These are phyloP conservation scores for Clitocybe nebularis DNA, from an alignment of 1,284 basidiomycete genomes.

Conservation along the genomic window DNA sequence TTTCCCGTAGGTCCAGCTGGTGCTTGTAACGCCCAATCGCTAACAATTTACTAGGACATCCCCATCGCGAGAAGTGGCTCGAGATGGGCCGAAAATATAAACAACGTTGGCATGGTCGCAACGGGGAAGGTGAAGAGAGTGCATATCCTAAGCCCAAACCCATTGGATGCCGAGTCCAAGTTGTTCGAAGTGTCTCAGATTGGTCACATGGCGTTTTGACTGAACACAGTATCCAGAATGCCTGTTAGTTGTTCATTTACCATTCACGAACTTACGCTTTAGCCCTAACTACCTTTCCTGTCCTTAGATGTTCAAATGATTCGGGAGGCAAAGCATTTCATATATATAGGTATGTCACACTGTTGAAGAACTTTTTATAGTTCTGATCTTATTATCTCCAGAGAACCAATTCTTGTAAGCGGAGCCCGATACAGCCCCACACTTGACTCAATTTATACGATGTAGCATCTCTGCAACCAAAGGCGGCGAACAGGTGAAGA, in stretches of 20 bases:
- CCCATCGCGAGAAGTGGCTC: conserved; percentile 63
- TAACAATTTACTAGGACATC: conserved; percentile 46
- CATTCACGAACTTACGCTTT: no score
- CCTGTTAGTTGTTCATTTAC: conserved; percentile 52
- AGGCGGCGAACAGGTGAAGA: conserved; percentile 66
- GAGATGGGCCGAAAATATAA: conserved; percentile 56
- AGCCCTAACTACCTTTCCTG: no score
- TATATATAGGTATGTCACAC: conserved; percentile 73
- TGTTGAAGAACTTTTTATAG: background rate
- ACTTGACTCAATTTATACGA: conserved; percentile 1
- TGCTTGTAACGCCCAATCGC: background rate
- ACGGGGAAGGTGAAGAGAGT: conserved; percentile 25
- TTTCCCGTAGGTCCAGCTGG: conserved; percentile 42
- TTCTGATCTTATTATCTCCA: conserved; percentile 20
- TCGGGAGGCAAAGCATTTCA: conserved; percentile 77
- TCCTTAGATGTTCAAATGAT: conserved; percentile 83
- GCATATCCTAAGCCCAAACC: conserved; percentile 38
- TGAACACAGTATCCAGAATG: conserved; percentile 83
- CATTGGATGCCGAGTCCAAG: conserved; percentile 67
- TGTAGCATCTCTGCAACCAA: conserved; percentile 74
- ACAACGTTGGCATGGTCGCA: conserved; percentile 51
- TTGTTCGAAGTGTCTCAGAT: conserved; percentile 78
- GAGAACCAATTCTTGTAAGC: conserved; percentile 95
- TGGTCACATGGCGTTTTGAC: conserved; percentile 90
- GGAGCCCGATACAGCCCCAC: no score